Evolutionary conservation across 1,139 yeast genomes (phyloP), one percentile per base, ranked within the genome.

Genomic region (Saccharomyces hybrid): DNA sequence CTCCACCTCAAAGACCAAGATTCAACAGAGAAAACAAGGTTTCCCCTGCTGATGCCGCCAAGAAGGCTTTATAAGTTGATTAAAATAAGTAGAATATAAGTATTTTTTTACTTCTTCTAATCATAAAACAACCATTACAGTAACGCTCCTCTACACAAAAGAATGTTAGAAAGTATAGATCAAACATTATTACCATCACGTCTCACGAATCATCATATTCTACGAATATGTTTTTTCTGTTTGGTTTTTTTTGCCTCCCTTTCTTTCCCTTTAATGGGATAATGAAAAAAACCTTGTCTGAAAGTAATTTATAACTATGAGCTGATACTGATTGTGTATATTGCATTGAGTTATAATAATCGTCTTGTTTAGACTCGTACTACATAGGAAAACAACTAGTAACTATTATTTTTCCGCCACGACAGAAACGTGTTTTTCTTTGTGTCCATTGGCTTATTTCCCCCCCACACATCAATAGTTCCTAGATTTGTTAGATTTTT

Each of bases 1-100:
- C 98, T 77, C 98, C 99, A 67, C 99, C 99, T 73, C 93, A 85
- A 76, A 91, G 99, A 81, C 96, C 87, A 81, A 91, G 98, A 83
- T 93, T 87, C 90, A 88, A 84, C 89, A 68, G 67, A 63, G 83
- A 84, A 74, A 91, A 86, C 86, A 91, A 86, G 81, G 95, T 93
- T 74, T 84, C 89, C 79, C 98, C 99, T 74, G 85, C 85, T 73
- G 96, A 88, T 72, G 98, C 97, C 77, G 98, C 99, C 76, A 89
- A 89, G 85, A 90, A 87, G 80, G 95, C 91, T 73, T 75, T 70
- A 66, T 73, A 72, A 73, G 61, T 62, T 58, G 25, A 38, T 38
- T 38, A 20, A 38, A 5, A 38, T 38, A 38, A 11, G 44, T 38
- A 16, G 25, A 38, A 38, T 38, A 38, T 38, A 38, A 38, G n/a